Evolutionary conservation across 1,284 basidiomycete species (phyloP).

Genomic region (Somion occarium): DNA sequence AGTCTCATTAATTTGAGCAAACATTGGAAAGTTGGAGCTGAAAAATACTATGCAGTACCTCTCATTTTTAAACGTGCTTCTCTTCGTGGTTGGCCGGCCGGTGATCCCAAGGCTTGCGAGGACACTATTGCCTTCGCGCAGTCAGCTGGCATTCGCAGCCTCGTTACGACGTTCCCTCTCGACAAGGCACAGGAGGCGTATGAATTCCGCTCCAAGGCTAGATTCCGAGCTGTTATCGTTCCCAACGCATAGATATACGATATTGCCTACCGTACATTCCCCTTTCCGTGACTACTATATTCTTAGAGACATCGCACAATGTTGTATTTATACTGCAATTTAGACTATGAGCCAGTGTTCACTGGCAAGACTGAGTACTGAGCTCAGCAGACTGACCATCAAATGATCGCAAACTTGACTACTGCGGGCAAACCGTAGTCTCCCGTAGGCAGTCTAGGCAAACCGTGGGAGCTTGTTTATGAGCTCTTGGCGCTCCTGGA

Average conservation of each 20-base stretch:
- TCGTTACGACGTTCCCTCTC: conserved; percentile 10
- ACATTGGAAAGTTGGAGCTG: background rate
- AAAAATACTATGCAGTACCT: background rate
- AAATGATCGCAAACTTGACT: too few relatives aligned
- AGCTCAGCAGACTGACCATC: too few relatives aligned
- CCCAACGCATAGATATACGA: background rate
- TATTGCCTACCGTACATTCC: too few relatives aligned
- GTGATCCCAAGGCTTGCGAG: conserved; percentile 7
- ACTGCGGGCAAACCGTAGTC: too few relatives aligned
- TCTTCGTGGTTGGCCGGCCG: conserved; percentile 9
- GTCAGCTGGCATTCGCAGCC: conserved; percentile 1
- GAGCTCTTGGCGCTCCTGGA: too few relatives aligned
- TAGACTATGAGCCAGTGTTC: too few relatives aligned
- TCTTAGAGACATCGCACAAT: too few relatives aligned
- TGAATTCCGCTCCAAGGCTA: conserved; percentile 7
- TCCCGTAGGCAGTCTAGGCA: too few relatives aligned
- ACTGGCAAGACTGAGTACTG: too few relatives aligned
- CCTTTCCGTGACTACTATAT: too few relatives aligned
- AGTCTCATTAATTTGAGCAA: background rate
- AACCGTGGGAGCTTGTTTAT: too few relatives aligned
- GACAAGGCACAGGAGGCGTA: conserved; percentile 12
- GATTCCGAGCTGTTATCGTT: conserved; percentile 11
- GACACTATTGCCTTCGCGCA: conserved; percentile 7
- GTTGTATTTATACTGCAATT: too few relatives aligned
- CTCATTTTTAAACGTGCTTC: background rate